Evolutionary conservation across 257 asterid genomes (phyloP).

Genomic region (Solanum lycopersicoides): DNA sequence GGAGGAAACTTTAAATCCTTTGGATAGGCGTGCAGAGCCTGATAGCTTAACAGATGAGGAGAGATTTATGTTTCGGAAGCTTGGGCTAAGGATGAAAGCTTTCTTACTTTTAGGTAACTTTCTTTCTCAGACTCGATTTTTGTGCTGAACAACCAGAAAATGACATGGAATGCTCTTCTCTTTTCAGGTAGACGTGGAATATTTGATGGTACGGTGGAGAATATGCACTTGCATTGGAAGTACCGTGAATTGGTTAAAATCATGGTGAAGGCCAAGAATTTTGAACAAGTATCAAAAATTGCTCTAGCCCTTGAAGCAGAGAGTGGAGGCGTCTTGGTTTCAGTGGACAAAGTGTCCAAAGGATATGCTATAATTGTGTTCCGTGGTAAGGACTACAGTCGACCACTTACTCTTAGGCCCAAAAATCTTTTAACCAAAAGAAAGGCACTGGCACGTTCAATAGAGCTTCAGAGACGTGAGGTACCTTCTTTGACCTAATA

Average conservation of each 20-base stretch:
- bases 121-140: not conserved
- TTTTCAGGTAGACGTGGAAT: conserved; percentile 95
- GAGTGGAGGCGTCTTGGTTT: conserved; percentile 91
- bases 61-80: conserved; percentile 96
- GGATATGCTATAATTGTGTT: conserved; percentile 86
- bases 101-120: conserved; percentile 78
- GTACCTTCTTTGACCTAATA: conserved; percentile 20
- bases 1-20: conserved; percentile 65
- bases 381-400: conserved; percentile 75
- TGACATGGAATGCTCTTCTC: conserved; percentile 4
- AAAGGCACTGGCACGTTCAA: conserved; percentile 94
- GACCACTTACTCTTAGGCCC: conserved; percentile 74
- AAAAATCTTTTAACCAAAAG: conserved; percentile 85
- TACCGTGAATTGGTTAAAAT: conserved; percentile 85
- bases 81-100: conserved; percentile 98
- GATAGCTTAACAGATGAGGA: conserved; percentile 81
- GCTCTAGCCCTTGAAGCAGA: conserved; percentile 93
- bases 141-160: not conserved
- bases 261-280: conserved; percentile 61
- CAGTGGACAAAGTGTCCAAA: conserved; percentile 86
- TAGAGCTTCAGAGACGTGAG: conserved; percentile 93
- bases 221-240: conserved; percentile 99
- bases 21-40: conserved; percentile 50
- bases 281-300: conserved; percentile 66
- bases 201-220: conserved; percentile 95